Percentiles rank a stretch among this genome's conserved stretches.
phyloP scores from a whole-genome alignment of 345 rosid species.

The Eutrema japonicum region DNA sequence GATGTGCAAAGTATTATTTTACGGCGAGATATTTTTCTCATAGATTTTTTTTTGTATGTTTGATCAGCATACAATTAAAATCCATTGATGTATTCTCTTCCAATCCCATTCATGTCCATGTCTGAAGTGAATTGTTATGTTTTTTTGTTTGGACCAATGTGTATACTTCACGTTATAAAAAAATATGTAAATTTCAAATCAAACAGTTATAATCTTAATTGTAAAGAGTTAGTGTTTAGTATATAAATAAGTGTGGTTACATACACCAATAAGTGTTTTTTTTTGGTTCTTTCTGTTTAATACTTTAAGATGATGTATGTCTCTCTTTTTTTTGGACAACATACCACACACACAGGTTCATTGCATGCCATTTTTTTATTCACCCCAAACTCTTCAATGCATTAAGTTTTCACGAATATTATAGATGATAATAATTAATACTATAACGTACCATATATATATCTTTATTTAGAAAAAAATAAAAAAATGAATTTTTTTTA shows the following conservation, averaged over 20 bases:
- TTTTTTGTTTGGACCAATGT: neutral
- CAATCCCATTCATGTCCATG: neutral
- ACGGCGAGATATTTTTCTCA: neutral
- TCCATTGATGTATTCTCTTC: neutral
- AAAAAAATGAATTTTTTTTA: neutral
- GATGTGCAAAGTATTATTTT: neutral
- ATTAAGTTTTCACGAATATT: neutral
- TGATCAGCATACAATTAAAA: neutral
- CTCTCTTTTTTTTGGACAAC: neutral
- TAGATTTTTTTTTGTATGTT: neutral
- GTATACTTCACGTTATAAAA: neutral
- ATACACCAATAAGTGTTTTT: neutral
- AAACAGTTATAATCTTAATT: neutral
- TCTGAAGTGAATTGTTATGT: neutral
- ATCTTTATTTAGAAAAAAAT: neutral
- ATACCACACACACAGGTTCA: slow-evolving; percentile 19
- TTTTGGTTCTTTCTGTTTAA: neutral
- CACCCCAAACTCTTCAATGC: neutral
- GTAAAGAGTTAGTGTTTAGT: too few species aligned
- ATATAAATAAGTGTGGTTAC: too few species aligned
- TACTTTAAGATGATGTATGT: neutral
- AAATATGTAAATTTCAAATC: neutral
- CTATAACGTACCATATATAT: neutral
- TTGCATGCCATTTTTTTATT: slow-evolving; percentile 3
- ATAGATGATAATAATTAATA: neutral